Evolutionary conservation across 805 yeast species (phyloP), one percentile per base, ranked within the genome.

Genomic region (Lachancea mirantina): DNA sequence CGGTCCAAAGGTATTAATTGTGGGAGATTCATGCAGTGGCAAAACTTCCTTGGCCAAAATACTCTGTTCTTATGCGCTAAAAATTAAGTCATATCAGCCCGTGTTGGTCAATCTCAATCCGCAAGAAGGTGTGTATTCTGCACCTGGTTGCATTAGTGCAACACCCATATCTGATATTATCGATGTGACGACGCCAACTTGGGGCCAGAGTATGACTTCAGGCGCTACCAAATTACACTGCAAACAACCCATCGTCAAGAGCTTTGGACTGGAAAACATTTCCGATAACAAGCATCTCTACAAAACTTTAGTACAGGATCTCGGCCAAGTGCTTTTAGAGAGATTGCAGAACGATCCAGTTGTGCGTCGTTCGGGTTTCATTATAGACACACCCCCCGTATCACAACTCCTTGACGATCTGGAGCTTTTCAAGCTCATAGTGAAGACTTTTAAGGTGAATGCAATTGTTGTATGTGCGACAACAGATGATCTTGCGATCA

Each of bases 181-280:
- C 21, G 95, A 92, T 47, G 73, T 83, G 13, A 89, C 84, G 47
- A 42, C 49, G 19, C 70, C 73, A 14, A 70, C 72, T 2, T 81
- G 94, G 64, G 95, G 94, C 40, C 84, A 84, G 29, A 74, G 82
- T 15, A 67, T 76, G 39, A 74, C 87, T 1, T 76, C 84, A 8
- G 92, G 94, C 26, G 75, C 84, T 1, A 76, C 88, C 1, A 63
- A 69, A 39, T 76, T 80, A 41, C 88, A 83, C 53, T 83, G 84
- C n/a, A 84, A 84, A 53, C 94, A 84, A 55, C 96, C 97, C 0
- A 55, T 81, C n/a, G 89, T 82, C 6, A 78, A 81, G 47, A 77
- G 71, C 47, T 85, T 67, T 57, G 98, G 97, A 0, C 67, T 78
- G 33, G 83, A 78, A 30, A 58, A 64, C 22, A 65, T 74, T 8